phyloP scores from a whole-genome alignment of 371 early-diverging fungal species.

The Mucor piriformis region DNA sequence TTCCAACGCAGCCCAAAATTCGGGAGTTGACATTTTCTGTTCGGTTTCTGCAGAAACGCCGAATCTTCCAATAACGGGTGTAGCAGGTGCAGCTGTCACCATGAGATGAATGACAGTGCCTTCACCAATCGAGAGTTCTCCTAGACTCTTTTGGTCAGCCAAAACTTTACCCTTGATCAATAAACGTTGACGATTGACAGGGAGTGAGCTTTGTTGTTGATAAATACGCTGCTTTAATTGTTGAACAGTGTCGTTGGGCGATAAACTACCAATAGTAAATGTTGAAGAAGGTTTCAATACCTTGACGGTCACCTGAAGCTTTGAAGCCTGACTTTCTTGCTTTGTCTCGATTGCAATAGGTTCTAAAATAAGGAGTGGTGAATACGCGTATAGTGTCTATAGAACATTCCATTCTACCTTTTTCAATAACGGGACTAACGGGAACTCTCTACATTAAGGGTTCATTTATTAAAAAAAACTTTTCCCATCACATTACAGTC shows the following conservation, averaged over 20 bases:
- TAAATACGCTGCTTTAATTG: conserved; percentile 52
- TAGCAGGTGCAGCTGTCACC: conserved; percentile 47
- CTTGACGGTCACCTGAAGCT: conserved; percentile 40
- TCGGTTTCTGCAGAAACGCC: conserved; percentile 37
- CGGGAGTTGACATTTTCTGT: conserved; percentile 30
- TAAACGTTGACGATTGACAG: conserved; percentile 55
- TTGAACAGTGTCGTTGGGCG: conserved; percentile 23
- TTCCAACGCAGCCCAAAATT: conserved; percentile 41
- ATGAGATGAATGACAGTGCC: conserved; percentile 58
- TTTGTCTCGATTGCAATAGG: not conserved
- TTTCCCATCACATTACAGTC: not conserved
- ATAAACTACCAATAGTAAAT: conserved; percentile 34
- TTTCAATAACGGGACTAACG: not conserved
- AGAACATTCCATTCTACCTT: conserved; percentile 9
- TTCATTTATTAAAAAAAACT: not conserved
- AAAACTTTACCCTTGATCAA: conserved; percentile 68
- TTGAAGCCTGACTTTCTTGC: not conserved
- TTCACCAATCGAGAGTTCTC: conserved; percentile 49
- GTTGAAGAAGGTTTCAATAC: conserved; percentile 51
- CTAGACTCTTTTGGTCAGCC: conserved; percentile 55
- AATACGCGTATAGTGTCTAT: not conserved
- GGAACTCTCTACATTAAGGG: conserved; percentile 14
- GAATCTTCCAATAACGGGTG: conserved; percentile 24
- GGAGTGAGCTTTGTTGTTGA: conserved; percentile 37
- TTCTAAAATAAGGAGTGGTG: not conserved